Evolutionary conservation across 208 protist genomes (phyloP).

Genomic region (Leishmania arabica): DNA sequence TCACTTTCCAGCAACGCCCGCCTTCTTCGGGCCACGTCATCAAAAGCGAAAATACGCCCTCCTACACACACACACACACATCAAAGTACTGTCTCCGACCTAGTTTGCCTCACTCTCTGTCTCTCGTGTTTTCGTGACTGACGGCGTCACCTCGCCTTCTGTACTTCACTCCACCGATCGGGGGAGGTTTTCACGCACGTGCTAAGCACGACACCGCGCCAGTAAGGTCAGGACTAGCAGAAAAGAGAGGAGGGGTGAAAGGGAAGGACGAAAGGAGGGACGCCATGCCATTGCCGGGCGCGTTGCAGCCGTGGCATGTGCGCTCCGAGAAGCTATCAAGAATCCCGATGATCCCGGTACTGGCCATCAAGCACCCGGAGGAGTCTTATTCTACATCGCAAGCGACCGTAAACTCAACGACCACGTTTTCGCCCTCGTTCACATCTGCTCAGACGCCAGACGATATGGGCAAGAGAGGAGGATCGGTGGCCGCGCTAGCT

Average conservation of each 20-base stretch:
- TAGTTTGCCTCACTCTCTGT: background rate
- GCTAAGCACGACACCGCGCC: background rate
- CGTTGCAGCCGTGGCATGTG: background rate
- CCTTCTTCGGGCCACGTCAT: background rate
- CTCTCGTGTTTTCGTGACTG: background rate
- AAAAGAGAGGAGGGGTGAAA: background rate
- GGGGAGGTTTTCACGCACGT: background rate
- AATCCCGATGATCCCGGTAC: slow-evolving; percentile 14
- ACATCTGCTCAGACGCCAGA: background rate
- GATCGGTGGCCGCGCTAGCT: background rate
- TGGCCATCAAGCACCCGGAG: slow-evolving; percentile 14
- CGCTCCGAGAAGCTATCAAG: background rate
- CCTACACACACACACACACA: background rate
- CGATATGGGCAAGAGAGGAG: background rate
- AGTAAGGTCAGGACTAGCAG: background rate
- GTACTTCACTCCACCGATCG: background rate
- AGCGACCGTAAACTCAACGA: background rate
- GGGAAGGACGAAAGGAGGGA: background rate
- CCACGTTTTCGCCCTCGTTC: background rate
- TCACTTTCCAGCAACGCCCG: background rate
- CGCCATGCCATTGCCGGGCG: background rate
- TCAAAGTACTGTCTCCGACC: background rate
- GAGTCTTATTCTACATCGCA: background rate
- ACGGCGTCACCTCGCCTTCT: background rate
- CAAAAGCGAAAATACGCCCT: background rate